Base-by-base conservation (phyloP, 345 rosid genomes). In the Murraya paniculata region DNA sequence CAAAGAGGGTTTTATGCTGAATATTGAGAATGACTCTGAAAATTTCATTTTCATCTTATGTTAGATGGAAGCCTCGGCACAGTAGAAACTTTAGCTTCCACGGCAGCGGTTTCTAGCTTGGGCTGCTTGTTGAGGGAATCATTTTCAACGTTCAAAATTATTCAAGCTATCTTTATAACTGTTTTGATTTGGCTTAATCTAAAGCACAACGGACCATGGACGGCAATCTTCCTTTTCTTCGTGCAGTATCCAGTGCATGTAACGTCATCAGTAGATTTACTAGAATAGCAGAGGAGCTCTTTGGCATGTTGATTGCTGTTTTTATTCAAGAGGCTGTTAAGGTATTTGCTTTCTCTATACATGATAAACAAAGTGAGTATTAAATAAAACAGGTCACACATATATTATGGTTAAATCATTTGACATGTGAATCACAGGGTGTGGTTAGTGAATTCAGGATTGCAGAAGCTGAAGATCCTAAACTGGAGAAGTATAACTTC, bases 311-410 rank as follows among this genome's bases (percentile, higher is more conserved):
- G 83, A 94, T 91, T 50, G 80, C 93, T 39, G 91, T 92, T 45
- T 94, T 94, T 79, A 85, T 94, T 74, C 97, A 94, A 86, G 92
- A 94, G 85, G 95, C 97, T 80, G 30, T 91, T 67, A 92, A 86
- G 92, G 94, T 93, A 85, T 55, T 71, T 36, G 39, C 16, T 68
- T n/a, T 69, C 7, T 30, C 22, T 27, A 35, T 19, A 33, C 45
- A 9, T 31, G 41, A 45, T 30, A 74, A 57, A 58, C 24, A 59
- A 30, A 28, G 6, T 4, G 50, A 5, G 30, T 48, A 9, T n/a
- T 13, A 13, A 13, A 45, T 45, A 2, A 45, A 45, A 45, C 50
- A 55, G 22, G 9, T 30, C 18, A 21, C 13, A 14, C 3, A 22
- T 35, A 6, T 28, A 25, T 7, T 68, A 53, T 61, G 45, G n/a